Conservation (phyloP, 2,329 filamentous ascomycete species). For the Berkeleyomyces basicola region DNA sequence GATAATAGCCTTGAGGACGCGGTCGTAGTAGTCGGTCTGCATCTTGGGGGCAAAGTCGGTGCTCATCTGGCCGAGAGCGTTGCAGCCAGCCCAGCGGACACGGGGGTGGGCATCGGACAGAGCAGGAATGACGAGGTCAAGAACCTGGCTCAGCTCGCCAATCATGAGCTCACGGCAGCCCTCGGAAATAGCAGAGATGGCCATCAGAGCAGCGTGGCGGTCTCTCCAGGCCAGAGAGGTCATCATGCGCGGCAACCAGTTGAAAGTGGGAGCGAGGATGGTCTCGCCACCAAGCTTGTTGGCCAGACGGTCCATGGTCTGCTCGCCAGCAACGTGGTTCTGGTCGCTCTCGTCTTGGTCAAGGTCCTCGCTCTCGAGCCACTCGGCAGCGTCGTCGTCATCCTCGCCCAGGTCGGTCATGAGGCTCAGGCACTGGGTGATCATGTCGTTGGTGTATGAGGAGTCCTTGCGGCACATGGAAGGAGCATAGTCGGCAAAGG, state of each 20-base stretch:
- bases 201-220: slow-evolving; percentile 92
- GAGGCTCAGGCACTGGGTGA: slow-evolving; percentile 89
- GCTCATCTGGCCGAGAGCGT: slow-evolving; percentile 98
- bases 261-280: slow-evolving; percentile 86
- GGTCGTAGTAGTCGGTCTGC: slow-evolving; percentile 87
- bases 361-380: slow-evolving; percentile 84
- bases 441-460: slow-evolving; percentile 91
- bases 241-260: slow-evolving; percentile 97
- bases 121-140: slow-evolving; percentile 86
- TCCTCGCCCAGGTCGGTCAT: slow-evolving; percentile 96
- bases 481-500: slow-evolving; percentile 87
- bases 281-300: slow-evolving; percentile 93
- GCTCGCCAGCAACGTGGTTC: slow-evolving; percentile 94
- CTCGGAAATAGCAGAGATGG: slow-evolving; percentile 95
- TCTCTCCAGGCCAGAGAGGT: slow-evolving; percentile 88
- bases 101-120: slow-evolving; percentile 80
- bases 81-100: slow-evolving; percentile 94
- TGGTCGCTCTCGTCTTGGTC: slow-evolving; percentile 92
- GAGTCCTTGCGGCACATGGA: slow-evolving; percentile 89
- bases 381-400: slow-evolving; percentile 87
- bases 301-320: slow-evolving; percentile 92
- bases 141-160: slow-evolving; percentile 79
- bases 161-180: slow-evolving; percentile 94
- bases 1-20: slow-evolving; percentile 78
- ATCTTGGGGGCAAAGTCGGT: slow-evolving; percentile 96